phyloP scores from a whole-genome alignment of 495 filamentous ascomycete genomes.

The Trichoderma parareesei region DNA sequence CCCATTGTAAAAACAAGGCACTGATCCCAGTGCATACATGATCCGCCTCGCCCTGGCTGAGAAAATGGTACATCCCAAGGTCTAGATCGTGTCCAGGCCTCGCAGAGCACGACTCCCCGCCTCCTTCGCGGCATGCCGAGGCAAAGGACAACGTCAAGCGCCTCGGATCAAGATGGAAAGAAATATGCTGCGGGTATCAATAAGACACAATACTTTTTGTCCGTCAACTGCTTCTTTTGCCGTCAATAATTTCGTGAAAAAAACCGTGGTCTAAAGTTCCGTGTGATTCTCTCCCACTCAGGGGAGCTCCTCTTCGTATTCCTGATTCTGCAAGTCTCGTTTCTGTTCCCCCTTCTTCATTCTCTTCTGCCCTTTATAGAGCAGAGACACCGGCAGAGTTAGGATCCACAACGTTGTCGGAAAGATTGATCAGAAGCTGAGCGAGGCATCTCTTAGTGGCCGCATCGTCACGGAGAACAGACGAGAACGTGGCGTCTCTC shows the following conservation, averaged over 20 bases:
- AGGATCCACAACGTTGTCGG: constrained; percentile 75
- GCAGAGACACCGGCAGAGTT: constrained; percentile 42
- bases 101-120: not conserved
- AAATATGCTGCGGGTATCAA: constrained; percentile 9
- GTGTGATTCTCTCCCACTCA: constrained; percentile 1
- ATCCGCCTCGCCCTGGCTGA: not conserved
- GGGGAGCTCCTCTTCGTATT: not conserved
- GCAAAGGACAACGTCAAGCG: not conserved
- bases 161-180: not conserved
- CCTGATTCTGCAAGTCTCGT: not conserved
- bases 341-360: not conserved
- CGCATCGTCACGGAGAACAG: constrained; percentile 92
- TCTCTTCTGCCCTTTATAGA: not conserved
- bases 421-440: constrained; percentile 93
- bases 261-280: not conserved
- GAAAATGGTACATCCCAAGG: not conserved
- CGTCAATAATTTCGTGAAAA: constrained; percentile 7
- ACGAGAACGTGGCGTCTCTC: constrained; percentile 93
- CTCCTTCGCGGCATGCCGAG: not conserved
- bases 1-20: not conserved
- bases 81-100: not conserved
- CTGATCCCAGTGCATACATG: not conserved
- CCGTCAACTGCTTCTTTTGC: not conserved
- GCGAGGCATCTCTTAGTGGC: constrained; percentile 97
- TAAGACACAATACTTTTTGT: constrained; percentile 4